Percentiles rank a stretch among this genome's conserved stretches.
phyloP scores from a whole-genome alignment of 1,139 yeast genomes.

The Taiozyma onychis region DNA sequence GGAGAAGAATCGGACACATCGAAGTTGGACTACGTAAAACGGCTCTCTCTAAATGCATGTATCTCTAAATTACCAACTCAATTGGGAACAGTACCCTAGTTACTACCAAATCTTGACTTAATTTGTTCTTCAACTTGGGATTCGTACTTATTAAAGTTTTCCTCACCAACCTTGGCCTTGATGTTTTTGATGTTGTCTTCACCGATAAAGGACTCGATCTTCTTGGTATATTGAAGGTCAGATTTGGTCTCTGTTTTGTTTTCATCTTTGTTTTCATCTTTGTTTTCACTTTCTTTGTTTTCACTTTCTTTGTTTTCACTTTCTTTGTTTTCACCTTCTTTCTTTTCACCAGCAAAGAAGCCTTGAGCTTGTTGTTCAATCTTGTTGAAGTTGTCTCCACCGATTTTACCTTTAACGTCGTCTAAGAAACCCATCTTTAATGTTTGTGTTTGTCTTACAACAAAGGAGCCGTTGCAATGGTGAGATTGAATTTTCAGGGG shows the following conservation, averaged over 20 bases:
- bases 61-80: not conserved
- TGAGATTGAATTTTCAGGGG: not conserved
- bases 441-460: not conserved
- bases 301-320: not conserved
- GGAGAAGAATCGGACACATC: not conserved
- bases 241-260: slow-evolving; percentile 1
- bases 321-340: slow-evolving; percentile 1
- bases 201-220: slow-evolving; percentile 18
- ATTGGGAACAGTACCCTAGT: not conserved
- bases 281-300: not conserved
- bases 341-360: slow-evolving; percentile 10
- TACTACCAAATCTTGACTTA: slow-evolving; percentile 13
- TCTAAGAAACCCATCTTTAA: slow-evolving; percentile 19
- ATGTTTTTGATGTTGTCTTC: slow-evolving; percentile 14
- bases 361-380: slow-evolving; percentile 10
- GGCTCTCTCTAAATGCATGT: not conserved
- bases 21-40: not conserved
- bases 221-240: slow-evolving; percentile 14
- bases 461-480: not conserved
- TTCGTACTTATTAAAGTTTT: slow-evolving; percentile 18
- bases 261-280: not conserved
- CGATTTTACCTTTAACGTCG: slow-evolving; percentile 11
- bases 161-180: slow-evolving; percentile 19
- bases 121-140: slow-evolving; percentile 13
- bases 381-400: slow-evolving; percentile 12